Conservation (phyloP, 2,329 filamentous ascomycete genomes). For the Trichoderma sp. region DNA sequence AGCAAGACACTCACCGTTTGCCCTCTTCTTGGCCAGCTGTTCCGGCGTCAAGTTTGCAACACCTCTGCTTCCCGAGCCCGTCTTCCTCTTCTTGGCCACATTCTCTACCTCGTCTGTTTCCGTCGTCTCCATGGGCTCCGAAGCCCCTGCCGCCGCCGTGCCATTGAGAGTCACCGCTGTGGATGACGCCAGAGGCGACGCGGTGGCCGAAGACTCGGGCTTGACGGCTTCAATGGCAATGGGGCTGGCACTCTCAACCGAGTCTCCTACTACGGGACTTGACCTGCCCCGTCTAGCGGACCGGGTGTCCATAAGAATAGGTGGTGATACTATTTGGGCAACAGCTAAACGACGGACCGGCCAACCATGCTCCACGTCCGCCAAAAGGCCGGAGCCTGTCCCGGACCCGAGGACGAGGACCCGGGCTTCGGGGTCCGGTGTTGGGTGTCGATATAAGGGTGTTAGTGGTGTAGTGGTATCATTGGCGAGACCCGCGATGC, state of each 20-base stretch:
- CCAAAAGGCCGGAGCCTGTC: slow-evolving; percentile 10
- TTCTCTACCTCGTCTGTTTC: slow-evolving; percentile 13
- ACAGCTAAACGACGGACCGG: slow-evolving; percentile 6
- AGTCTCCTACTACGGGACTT: slow-evolving; percentile 22
- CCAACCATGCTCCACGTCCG: slow-evolving; percentile 12
- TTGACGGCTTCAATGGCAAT: slow-evolving; percentile 8
- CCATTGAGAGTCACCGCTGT: slow-evolving; percentile 12
- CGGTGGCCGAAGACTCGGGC: neutral
- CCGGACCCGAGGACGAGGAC: neutral
- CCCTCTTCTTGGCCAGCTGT: slow-evolving; percentile 68
- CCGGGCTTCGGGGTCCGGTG: neutral
- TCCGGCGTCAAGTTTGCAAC: slow-evolving; percentile 70
- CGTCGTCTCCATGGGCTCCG: slow-evolving; percentile 12
- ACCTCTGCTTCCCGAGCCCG: slow-evolving; percentile 48
- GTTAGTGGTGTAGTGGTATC: neutral
- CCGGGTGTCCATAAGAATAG: slow-evolving; percentile 18
- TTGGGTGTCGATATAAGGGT: neutral
- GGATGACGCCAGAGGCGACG: neutral
- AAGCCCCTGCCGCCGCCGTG: neutral
- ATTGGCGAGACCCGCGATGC: neutral
- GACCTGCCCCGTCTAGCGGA: slow-evolving; percentile 14
- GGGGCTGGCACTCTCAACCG: slow-evolving; percentile 5
- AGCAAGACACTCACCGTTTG: slow-evolving; percentile 51
- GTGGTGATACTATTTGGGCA: slow-evolving; percentile 13
- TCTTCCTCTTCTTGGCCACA: slow-evolving; percentile 45